Conservation (phyloP, 1,284 basidiomycete species). For the Heterobasidion parviporum region DNA sequence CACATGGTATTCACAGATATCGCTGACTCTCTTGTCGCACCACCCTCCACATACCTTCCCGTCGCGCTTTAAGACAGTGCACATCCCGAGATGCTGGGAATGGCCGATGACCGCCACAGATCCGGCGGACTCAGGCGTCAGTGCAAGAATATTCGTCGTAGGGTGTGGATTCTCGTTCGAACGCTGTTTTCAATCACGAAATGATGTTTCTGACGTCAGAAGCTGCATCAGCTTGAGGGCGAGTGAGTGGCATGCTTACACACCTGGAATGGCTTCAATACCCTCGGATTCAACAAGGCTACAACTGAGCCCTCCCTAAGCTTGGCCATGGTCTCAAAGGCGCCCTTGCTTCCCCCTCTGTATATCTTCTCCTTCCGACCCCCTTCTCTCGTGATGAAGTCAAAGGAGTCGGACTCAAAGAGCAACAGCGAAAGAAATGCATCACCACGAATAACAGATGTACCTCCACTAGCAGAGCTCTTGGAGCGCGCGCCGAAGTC, state of each 20-base stretch:
- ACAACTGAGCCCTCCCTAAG: conserved; percentile 85
- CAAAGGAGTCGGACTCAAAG: conserved; percentile 78
- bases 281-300: conserved; percentile 81
- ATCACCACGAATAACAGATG: conserved; percentile 64
- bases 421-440: conserved; percentile 77
- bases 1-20: conserved; percentile 87
- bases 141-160: conserved; percentile 72
- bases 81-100: conserved; percentile 81
- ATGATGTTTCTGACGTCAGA: too few relatives aligned
- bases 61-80: conserved; percentile 68
- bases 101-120: conserved; percentile 82
- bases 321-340: conserved; percentile 84
- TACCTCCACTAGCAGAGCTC: conserved; percentile 44
- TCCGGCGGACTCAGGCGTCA: conserved; percentile 78
- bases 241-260: conserved; percentile 13
- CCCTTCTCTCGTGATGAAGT: conserved; percentile 37
- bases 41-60: conserved; percentile 79
- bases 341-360: conserved; percentile 84
- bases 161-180: conserved; percentile 61
- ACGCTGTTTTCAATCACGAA: conserved; percentile 24
- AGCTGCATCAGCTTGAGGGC: not conserved
- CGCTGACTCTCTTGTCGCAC: conserved; percentile 78
- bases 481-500: conserved; percentile 63
- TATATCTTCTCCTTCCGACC: conserved; percentile 57
- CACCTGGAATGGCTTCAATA: conserved; percentile 82